Evolutionary conservation across 2,329 filamentous ascomycete species (phyloP).

Genomic region (Aspergillus pseudoglaucus): DNA sequence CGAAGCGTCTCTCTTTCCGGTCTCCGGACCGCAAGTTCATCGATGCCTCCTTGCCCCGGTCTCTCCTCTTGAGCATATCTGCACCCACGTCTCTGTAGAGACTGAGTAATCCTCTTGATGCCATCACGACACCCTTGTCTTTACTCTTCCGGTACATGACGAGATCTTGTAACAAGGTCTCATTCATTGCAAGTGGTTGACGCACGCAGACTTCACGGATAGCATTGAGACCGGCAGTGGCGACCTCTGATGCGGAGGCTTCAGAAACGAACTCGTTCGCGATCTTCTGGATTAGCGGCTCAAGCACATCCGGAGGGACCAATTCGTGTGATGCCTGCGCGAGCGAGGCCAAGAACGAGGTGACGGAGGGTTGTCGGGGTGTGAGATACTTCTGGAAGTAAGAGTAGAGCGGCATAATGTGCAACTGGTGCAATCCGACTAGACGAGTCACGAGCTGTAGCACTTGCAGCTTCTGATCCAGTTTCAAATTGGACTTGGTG

Average conservation of each 20-base stretch:
- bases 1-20: slow-evolving; percentile 71
- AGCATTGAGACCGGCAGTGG: slow-evolving; percentile 83
- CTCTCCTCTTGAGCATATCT: slow-evolving; percentile 79
- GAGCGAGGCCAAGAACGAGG: slow-evolving; percentile 83
- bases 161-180: slow-evolving; percentile 90
- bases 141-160: slow-evolving; percentile 96
- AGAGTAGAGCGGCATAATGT: slow-evolving; percentile 83
- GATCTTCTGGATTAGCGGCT: slow-evolving; percentile 88
- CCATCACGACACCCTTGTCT: slow-evolving; percentile 99
- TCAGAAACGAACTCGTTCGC: slow-evolving; percentile 98
- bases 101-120: slow-evolving; percentile 81
- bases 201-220: slow-evolving; percentile 90
- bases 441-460: slow-evolving; percentile 85
- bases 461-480: slow-evolving; percentile 85
- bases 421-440: slow-evolving; percentile 87
- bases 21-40: slow-evolving; percentile 72
- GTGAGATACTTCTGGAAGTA: slow-evolving; percentile 93
- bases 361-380: slow-evolving; percentile 81
- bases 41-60: slow-evolving; percentile 83
- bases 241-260: slow-evolving; percentile 82
- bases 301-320: slow-evolving; percentile 85
- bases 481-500: slow-evolving; percentile 72
- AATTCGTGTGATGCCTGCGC: slow-evolving; percentile 87
- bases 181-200: slow-evolving; percentile 92
- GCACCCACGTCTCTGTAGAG: slow-evolving; percentile 88